Conservation (phyloP, 257 asterid species). For the Primulina tabacum region DNA sequence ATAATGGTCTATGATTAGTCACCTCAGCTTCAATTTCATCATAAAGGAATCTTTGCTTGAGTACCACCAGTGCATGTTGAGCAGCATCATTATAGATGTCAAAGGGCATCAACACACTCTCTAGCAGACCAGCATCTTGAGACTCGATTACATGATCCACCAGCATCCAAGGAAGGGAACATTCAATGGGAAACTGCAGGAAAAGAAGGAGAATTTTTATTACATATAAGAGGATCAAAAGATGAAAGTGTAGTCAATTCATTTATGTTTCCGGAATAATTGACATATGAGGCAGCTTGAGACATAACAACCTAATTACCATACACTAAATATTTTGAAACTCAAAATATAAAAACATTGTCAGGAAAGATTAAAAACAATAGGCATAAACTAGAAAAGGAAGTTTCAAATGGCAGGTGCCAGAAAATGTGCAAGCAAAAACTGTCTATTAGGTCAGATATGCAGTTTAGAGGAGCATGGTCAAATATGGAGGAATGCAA, state of each 20-base stretch:
- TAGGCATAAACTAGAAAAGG: neutral
- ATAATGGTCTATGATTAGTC: slow-evolving; percentile 22
- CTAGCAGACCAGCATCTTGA: slow-evolving; percentile 77
- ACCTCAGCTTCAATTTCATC: slow-evolving; percentile 99
- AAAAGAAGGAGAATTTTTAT: slow-evolving; percentile 12
- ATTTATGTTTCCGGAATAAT: slow-evolving; percentile 3
- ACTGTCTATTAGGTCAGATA: neutral
- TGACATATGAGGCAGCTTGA: slow-evolving; percentile 8
- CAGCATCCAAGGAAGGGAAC: slow-evolving; percentile 99
- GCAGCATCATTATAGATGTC: slow-evolving; percentile 99
- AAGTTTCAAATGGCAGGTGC: neutral
- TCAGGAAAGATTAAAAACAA: neutral
- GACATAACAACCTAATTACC: slow-evolving; percentile 4
- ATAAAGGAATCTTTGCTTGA: slow-evolving; percentile 94
- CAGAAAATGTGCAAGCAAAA: neutral
- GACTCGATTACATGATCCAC: slow-evolving; percentile 88
- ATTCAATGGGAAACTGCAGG: slow-evolving; percentile 92
- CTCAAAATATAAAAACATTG: neutral
- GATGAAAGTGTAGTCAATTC: neutral
- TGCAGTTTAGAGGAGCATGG: neutral
- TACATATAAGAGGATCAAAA: slow-evolving; percentile 18
- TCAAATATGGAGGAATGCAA: slow-evolving; percentile 6
- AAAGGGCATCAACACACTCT: slow-evolving; percentile 85
- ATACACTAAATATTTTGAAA: neutral
- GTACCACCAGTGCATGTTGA: slow-evolving; percentile 85